Conservation (phyloP, 148 eudicot genomes). For the Simmondsia chinensis region DNA sequence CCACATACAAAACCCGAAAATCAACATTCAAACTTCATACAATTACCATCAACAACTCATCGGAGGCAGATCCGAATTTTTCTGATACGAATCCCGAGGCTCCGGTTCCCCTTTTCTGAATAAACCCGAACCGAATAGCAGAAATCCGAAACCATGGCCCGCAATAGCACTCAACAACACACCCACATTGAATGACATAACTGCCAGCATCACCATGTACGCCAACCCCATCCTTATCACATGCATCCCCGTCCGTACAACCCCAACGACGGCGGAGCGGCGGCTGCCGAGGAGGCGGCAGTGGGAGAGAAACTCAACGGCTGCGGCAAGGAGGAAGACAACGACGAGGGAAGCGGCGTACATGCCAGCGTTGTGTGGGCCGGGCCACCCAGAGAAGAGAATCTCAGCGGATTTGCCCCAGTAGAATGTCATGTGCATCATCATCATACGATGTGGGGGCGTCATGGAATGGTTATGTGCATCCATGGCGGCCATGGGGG, state of each 20-base stretch:
- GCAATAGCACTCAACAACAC: constrained; percentile 33
- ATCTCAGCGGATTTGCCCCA: constrained; percentile 54
- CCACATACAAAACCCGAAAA: too few species aligned
- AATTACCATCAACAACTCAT: constrained; percentile 38
- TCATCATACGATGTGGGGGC: too few species aligned
- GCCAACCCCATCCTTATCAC: constrained; percentile 23
- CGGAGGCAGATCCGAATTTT: constrained; percentile 26
- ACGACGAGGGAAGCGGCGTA: constrained; percentile 28
- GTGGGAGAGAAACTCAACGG: constrained; percentile 31
- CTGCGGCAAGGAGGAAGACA: constrained; percentile 24
- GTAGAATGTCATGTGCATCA: constrained; percentile 88
- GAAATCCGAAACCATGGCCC: constrained; percentile 42
- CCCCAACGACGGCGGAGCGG: constrained; percentile 7
- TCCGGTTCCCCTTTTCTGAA: not conserved
- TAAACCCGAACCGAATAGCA: constrained; percentile 24
- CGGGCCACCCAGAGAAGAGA: constrained; percentile 66
- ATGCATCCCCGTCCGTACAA: constrained; percentile 18
- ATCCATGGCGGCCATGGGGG: too few species aligned
- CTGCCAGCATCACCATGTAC: constrained; percentile 41
- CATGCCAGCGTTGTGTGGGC: constrained; percentile 28
- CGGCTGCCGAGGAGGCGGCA: not conserved
- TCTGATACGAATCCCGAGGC: not conserved
- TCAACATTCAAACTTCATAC: too few species aligned
- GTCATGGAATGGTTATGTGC: too few species aligned
- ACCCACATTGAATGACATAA: constrained; percentile 55